These are phyloP conservation scores for Salix viminalis DNA, from an alignment of 345 rosid species.

Conservation along the genomic window DNA sequence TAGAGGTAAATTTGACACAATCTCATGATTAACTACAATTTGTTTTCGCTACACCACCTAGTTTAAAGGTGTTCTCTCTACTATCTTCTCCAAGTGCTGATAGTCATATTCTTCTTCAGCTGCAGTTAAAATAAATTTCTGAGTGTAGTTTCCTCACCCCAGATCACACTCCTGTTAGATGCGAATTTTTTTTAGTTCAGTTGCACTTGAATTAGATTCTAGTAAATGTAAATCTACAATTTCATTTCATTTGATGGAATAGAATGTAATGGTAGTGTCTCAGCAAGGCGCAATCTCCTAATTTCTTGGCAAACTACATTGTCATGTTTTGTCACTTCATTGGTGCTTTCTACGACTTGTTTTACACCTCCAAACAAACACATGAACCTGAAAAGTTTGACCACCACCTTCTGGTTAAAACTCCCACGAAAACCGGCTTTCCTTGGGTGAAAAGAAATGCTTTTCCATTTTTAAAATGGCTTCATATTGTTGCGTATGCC, in stretches of 20 bases:
- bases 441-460: neutral
- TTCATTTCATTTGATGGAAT: neutral
- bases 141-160: neutral
- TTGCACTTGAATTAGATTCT: neutral
- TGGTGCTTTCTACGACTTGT: neutral
- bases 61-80: neutral
- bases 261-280: neutral
- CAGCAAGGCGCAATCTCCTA: neutral
- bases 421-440: neutral
- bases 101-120: neutral
- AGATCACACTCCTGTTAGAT: neutral
- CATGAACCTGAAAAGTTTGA: neutral
- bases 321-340: neutral
- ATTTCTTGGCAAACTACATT: no score
- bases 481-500: neutral
- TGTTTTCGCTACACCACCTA: neutral
- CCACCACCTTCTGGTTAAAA: neutral
- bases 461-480: neutral
- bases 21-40: slow-evolving; percentile 3
- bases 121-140: neutral
- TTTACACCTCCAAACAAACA: neutral
- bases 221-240: neutral
- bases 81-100: neutral
- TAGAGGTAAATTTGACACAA: slow-evolving; percentile 23
- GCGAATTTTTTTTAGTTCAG: neutral